These are phyloP conservation scores for Ehretia macrophylla DNA, from an alignment of 257 asterid genomes.

Conservation along the genomic window DNA sequence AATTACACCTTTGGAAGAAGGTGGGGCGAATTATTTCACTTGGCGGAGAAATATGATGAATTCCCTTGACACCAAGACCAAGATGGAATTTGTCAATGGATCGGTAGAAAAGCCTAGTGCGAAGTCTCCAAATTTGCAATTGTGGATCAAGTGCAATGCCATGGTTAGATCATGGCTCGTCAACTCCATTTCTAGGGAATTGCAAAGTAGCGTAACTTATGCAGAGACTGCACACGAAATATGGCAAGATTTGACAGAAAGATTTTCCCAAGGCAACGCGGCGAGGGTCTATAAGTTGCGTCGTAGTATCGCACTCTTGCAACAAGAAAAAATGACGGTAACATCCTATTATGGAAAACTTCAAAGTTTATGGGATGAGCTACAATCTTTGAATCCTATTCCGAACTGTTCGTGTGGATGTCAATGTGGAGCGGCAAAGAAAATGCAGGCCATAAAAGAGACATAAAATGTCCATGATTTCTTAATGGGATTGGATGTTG, in stretches of 20 bases:
- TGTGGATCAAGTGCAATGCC: conserved; percentile 2
- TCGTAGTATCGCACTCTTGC: too few species aligned
- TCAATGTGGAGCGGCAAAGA: too few species aligned
- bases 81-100: conserved; percentile 2
- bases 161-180: neutral
- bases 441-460: too few species aligned
- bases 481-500: too few species aligned
- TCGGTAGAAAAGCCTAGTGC: neutral
- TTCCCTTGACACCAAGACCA: neutral
- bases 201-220: neutral
- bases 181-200: neutral
- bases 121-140: neutral
- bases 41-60: neutral
- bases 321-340: too few species aligned
- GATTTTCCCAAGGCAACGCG: neutral
- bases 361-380: neutral
- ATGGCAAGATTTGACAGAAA: neutral
- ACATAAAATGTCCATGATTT: too few species aligned
- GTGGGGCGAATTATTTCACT: too few species aligned
- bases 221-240: neutral
- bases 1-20: too few species aligned
- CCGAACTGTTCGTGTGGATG: too few species aligned
- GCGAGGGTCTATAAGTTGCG: neutral
- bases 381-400: too few species aligned
- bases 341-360: neutral